Evolutionary conservation across 23 red algal species (phyloP), one percentile per base, ranked within the genome.

Genomic region (Gracilariopsis chorda): DNA sequence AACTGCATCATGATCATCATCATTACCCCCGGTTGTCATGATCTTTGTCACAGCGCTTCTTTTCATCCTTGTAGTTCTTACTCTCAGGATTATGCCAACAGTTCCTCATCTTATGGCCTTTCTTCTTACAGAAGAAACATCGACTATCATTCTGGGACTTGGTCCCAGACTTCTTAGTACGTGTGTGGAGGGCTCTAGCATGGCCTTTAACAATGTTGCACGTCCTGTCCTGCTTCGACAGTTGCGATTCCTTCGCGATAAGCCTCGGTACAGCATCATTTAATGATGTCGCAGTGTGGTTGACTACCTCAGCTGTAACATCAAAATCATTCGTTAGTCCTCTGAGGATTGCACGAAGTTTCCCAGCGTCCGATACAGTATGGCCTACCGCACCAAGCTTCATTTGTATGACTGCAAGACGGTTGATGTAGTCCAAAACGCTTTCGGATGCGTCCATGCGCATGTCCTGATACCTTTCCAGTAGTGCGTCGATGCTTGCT

Each of bases 381-480:
- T 58, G 77, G 9, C 77, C 47, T 27, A 81, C 40, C 10, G 24
- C 48, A 12, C 43, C 27, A 24, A 81, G 77, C 43, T 59, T 81
- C 14, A 32, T 58, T 48, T 81, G 0, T 4, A 58, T 9, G 6
- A 81, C 77, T 52, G 8, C 34, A 7, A 81, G 0, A 6, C 46
- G 46, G 48, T 81, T 81, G 13, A 81, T 52, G 30, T 81, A 59
- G 48, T 81, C 51, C 77, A 81, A 13, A 23, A 81, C 77, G 14
- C 17, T 81, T n/a, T 81, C 77, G 13, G 43, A 52, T 27, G 46
- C 19, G 14, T 17, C 12, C 77, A 81, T 81, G 0, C 28, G 0
- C 25, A 59, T 34, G 10, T 53, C 51, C 48, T 81, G 77, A 48
- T 58, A 59, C 0, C 33, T 27, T 20, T 81, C 47, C 4, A 58